Evolutionary conservation across 140 eudicot genomes (phyloP), one percentile per base, ranked within the genome.

Genomic region (Senecio squalidus): DNA sequence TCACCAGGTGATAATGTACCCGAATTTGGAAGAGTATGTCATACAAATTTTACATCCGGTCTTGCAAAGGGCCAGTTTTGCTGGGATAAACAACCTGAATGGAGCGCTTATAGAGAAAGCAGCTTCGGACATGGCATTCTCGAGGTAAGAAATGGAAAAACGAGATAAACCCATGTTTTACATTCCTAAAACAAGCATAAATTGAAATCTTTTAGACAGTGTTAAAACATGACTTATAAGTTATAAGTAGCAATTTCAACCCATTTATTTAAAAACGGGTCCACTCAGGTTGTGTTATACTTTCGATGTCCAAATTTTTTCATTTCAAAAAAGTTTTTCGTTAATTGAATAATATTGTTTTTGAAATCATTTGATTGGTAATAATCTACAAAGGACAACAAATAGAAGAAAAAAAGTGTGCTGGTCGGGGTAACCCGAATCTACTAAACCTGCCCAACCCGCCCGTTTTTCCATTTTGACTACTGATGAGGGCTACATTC

Each of bases 71-170:
- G 94, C 9, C 78, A 80, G 55, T 89, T 85, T 72, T 89, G 97
- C 64, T 89, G 95, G 97, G 80, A 80, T 33, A 73, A 70, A 55
- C 97, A 85, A 59, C 97, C 97, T 2, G 97, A 85, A 41, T 89
- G 89, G 93, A 89, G 97, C 39, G 97, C 97, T 1, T 89, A 60
- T 54, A 80, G 97, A 66, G 97, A 89, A 68, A 89, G 89, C 78
- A 89, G 97, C 79, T 89, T 89, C 33, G 97, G 95, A 17, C 97
- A 89, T 76, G 97, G 97, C 34, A 82, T 86, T 26, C 89, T 89
- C 29, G 95, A 82, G 89, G 97, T 89, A 71, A 39, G 5, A 62
- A 71, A 36, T n/a, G 16, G 9, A 5, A 46, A 59, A 6, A 6
- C 9, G 9, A 24, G 20, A 9, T 6, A 22, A 57, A 11, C 16